Percentiles rank a stretch among this genome's conserved stretches.
Evolutionary conservation across 345 rosid genomes (phyloP).

Genomic region (Arabidopsis suecica): DNA sequence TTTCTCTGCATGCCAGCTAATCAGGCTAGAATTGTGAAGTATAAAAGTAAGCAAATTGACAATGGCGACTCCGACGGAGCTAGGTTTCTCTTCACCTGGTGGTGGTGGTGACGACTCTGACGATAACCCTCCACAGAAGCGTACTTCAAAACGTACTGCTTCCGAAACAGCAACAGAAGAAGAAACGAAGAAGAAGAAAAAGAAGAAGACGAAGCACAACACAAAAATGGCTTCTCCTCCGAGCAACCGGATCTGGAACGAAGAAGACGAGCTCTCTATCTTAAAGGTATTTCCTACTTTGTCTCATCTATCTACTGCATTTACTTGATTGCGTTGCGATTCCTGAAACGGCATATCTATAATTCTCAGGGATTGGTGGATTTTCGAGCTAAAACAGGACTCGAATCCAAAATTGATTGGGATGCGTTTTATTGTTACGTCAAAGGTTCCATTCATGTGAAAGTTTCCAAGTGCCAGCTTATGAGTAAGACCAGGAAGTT

Average conservation of each 20-base stretch:
- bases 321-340: not conserved
- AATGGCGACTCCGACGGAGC: constrained; percentile 26
- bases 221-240: constrained; percentile 3
- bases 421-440: constrained; percentile 16
- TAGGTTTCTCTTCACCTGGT: constrained; percentile 7
- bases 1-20: constrained; percentile 1
- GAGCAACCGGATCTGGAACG: constrained; percentile 31
- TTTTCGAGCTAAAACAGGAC: constrained; percentile 21
- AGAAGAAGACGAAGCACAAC: constrained; percentile 11
- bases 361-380: constrained; percentile 26
- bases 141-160: not conserved
- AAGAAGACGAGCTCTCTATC: constrained; percentile 38
- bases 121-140: not conserved
- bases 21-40: not conserved
- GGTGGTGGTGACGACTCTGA: not conserved
- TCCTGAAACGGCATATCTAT: not conserved
- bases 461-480: constrained; percentile 23
- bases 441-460: not conserved
- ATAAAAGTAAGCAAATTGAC: not conserved
- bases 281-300: constrained; percentile 13
- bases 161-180: not conserved
- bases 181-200: constrained; percentile 6
- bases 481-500: constrained; percentile 32
- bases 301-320: not conserved
- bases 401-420: constrained; percentile 9